Percentiles rank a stretch among this genome's conserved stretches.
Evolutionary conservation across 2,329 filamentous ascomycete genomes (phyloP).

Genomic region (Arachnopeziza araneosa): DNA sequence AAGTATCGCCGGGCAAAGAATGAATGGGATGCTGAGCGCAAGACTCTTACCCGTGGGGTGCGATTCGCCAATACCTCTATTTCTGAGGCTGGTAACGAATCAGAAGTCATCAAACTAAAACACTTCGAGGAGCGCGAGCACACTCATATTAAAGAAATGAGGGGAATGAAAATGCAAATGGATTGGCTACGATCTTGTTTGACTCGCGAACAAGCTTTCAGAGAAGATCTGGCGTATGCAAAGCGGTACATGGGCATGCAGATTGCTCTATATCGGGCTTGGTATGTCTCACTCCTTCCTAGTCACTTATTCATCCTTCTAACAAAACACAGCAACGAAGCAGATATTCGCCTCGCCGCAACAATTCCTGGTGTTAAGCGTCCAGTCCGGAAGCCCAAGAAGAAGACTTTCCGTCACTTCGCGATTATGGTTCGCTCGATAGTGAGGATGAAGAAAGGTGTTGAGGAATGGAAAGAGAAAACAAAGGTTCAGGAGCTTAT

Average conservation of each 20-base stretch:
- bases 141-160: slow-evolving; percentile 68
- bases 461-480: slow-evolving; percentile 43
- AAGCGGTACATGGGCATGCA: slow-evolving; percentile 79
- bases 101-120: slow-evolving; percentile 34
- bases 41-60: slow-evolving; percentile 34
- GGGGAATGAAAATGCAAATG: slow-evolving; percentile 82
- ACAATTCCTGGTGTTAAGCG: slow-evolving; percentile 62
- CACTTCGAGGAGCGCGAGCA: slow-evolving; percentile 44
- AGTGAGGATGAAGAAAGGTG: slow-evolving; percentile 44
- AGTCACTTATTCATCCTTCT: slow-evolving; percentile 11
- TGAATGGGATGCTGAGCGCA: slow-evolving; percentile 41
- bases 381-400: slow-evolving; percentile 12
- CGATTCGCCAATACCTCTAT: slow-evolving; percentile 35
- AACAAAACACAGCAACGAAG: slow-evolving; percentile 67
- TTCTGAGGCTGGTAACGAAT: slow-evolving; percentile 31
- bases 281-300: slow-evolving; percentile 55
- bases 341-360: slow-evolving; percentile 79
- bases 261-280: slow-evolving; percentile 79
- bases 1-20: slow-evolving; percentile 36
- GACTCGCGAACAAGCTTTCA: slow-evolving; percentile 73
- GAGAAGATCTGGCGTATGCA: slow-evolving; percentile 75
- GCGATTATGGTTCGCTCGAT: slow-evolving; percentile 43
- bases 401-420: slow-evolving; percentile 39
- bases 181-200: slow-evolving; percentile 81
- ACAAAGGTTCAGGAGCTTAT: slow-evolving; percentile 38